Conservation (phyloP, 2,329 filamentous ascomycete genomes). For the Botryotinia calthae region DNA sequence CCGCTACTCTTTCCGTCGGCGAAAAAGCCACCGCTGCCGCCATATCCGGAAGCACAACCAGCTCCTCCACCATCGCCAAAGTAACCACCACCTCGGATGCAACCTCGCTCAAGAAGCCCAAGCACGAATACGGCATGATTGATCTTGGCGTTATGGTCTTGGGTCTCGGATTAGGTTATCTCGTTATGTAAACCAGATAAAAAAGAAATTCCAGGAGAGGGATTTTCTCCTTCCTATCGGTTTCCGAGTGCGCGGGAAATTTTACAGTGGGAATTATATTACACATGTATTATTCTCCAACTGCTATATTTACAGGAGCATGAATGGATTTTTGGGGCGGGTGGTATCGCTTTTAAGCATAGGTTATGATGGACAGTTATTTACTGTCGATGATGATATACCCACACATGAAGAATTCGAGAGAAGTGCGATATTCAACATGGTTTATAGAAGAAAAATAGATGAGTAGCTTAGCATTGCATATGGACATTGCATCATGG, state of each 20-base stretch:
- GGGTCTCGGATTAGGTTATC: constrained; percentile 37
- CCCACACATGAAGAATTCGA: not conserved
- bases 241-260: not conserved
- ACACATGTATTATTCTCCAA: not conserved
- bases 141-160: constrained; percentile 35
- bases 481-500: constrained; percentile 1
- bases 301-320: not conserved
- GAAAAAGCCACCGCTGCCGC: not conserved
- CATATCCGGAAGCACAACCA: not conserved
- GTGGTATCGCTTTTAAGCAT: not conserved
- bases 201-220: too few relatives aligned
- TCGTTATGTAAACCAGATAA: constrained; percentile 36
- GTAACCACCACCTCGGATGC: constrained; percentile 18
- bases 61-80: constrained; percentile 32
- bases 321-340: not conserved
- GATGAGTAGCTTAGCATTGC: not conserved
- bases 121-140: constrained; percentile 33
- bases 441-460: not conserved
- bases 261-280: not conserved
- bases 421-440: not conserved
- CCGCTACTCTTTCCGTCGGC: constrained; percentile 24
- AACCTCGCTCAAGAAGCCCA: constrained; percentile 26
- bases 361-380: not conserved
- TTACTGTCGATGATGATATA: constrained; percentile 1
- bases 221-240: not conserved